Conservation (phyloP, 345 rosid genomes). For the Salix suchowensis region DNA sequence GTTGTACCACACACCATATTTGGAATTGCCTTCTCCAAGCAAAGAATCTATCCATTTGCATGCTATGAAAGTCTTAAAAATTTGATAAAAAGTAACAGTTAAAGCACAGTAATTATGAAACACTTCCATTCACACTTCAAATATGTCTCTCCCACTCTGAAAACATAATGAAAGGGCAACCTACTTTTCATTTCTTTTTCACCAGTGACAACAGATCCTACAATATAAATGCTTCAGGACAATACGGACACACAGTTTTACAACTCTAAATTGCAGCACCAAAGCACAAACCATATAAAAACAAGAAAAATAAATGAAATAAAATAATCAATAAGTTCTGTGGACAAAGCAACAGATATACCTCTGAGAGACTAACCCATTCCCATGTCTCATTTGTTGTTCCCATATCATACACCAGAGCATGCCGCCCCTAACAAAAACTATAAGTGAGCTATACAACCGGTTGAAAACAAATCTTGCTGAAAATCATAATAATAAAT, state of each 20-base stretch:
- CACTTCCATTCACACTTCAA: not conserved
- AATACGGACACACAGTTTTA: not conserved
- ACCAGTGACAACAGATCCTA: not conserved
- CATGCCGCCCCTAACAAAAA: slow-evolving; percentile 63
- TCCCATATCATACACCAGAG: slow-evolving; percentile 76
- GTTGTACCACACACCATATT: not conserved
- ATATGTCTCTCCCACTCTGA: not conserved
- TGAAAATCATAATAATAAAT: slow-evolving; percentile 17
- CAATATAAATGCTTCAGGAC: not conserved
- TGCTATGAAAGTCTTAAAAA: not conserved
- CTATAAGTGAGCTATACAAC: slow-evolving; percentile 1
- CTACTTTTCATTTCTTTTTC: not conserved
- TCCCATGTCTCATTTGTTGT: slow-evolving; percentile 80
- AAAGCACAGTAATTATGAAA: not conserved
- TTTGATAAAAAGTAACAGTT: not conserved
- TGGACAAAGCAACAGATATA: slow-evolving; percentile 16
- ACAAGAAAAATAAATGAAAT: not conserved
- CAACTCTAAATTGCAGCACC: not conserved
- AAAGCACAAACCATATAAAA: not conserved
- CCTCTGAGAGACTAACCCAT: slow-evolving; percentile 91
- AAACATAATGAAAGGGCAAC: not conserved
- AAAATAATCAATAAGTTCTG: not conserved
- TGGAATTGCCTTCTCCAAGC: not conserved
- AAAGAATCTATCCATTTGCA: not conserved
- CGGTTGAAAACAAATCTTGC: not conserved